Conservation (phyloP, 176 grass and related monocot genomes). For the Cenchrus fungigraminus region DNA sequence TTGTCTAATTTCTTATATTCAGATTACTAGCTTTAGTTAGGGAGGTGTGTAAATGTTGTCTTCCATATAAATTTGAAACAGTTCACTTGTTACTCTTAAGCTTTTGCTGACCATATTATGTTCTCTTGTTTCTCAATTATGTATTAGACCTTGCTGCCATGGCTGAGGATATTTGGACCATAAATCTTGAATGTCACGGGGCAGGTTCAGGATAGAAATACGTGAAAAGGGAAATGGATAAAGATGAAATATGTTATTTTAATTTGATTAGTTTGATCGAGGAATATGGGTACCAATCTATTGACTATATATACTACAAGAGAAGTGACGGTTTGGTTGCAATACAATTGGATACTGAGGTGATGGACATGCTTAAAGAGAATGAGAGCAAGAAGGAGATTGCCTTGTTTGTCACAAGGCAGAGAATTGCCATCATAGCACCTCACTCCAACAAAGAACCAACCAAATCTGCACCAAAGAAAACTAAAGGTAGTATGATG, state of each 20-base stretch:
- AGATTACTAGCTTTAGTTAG: no score
- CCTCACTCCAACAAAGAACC: slow-evolving; percentile 9
- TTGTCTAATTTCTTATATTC: no score
- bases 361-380: slow-evolving; percentile 17
- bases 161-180: neutral
- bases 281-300: no score
- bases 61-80: no score
- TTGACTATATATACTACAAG: slow-evolving; percentile 7
- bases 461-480: neutral
- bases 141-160: neutral
- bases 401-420: neutral
- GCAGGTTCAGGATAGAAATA: neutral
- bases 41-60: no score
- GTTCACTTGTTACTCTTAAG: no score
- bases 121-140: no score
- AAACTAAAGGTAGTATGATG: neutral
- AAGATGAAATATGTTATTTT: no score
- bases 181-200: neutral
- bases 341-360: neutral
- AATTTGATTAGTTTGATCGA: no score
- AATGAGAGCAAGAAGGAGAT: neutral
- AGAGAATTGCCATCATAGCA: neutral
- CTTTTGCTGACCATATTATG: no score
- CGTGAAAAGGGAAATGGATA: neutral
- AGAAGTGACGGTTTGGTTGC: neutral